Percentiles rank a stretch among this genome's conserved stretches.
Conservation (phyloP, 2,329 filamentous ascomycete genomes). For the Aureobasidium sp. region DNA sequence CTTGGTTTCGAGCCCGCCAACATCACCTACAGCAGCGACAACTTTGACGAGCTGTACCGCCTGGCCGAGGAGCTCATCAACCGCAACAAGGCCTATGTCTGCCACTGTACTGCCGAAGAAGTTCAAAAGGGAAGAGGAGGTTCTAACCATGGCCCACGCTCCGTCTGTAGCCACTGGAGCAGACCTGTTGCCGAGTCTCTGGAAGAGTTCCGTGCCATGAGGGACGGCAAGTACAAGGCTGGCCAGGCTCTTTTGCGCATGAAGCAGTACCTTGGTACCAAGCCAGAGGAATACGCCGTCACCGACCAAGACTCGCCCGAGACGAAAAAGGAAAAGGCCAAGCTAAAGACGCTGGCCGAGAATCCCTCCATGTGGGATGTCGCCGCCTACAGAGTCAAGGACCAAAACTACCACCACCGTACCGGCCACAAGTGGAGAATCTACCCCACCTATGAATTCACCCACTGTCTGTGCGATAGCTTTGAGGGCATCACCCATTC, state of each 20-base stretch:
- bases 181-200: constrained; percentile 69
- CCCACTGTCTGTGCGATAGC: constrained; percentile 80
- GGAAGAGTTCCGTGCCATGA: constrained; percentile 79
- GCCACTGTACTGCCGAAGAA: constrained; percentile 75
- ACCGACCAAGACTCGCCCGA: constrained; percentile 25
- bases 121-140: constrained; percentile 83
- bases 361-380: constrained; percentile 98
- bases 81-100: constrained; percentile 67
- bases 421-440: constrained; percentile 83
- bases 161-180: constrained; percentile 71
- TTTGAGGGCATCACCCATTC: constrained; percentile 89
- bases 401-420: constrained; percentile 64
- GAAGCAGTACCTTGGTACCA: constrained; percentile 69
- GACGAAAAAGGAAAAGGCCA: constrained; percentile 27
- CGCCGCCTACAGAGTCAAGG: constrained; percentile 77
- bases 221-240: constrained; percentile 81
- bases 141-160: constrained; percentile 59
- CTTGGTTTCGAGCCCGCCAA: constrained; percentile 70
- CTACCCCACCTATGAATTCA: constrained; percentile 89
- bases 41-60: constrained; percentile 82
- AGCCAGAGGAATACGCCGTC: constrained; percentile 28
- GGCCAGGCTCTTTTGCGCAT: constrained; percentile 80
- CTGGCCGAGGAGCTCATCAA: constrained; percentile 77
- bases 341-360: constrained; percentile 43
- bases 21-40: constrained; percentile 83